Conservation (phyloP, 306 rosid species). For the Lithocarpus polystachyus region DNA sequence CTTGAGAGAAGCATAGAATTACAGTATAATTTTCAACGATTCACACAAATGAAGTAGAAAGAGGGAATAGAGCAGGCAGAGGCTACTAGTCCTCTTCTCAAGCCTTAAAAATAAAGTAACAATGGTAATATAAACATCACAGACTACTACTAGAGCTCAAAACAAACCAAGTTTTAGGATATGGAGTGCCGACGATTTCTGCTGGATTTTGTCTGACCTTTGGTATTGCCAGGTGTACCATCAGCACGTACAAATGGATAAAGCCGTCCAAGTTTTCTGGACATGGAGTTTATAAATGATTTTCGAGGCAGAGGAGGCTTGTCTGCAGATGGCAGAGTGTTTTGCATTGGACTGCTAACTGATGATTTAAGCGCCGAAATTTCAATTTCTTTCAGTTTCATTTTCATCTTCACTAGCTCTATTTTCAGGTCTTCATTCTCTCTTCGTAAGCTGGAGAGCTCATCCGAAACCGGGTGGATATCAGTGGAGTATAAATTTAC, state of each 20-base stretch:
- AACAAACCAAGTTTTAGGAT: slow-evolving; percentile 46
- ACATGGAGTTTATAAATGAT: slow-evolving; percentile 65
- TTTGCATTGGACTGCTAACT: slow-evolving; percentile 46
- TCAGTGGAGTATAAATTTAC: slow-evolving; percentile 46
- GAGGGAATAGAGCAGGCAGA: too few relatives aligned
- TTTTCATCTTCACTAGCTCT: slow-evolving; percentile 75
- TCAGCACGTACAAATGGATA: slow-evolving; percentile 73
- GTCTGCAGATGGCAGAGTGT: slow-evolving; percentile 40
- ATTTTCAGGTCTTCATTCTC: slow-evolving; percentile 71
- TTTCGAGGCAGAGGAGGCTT: slow-evolving; percentile 76
- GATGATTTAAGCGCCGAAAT: slow-evolving; percentile 32
- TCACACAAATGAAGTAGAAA: slow-evolving; percentile 24
- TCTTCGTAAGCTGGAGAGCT: slow-evolving; percentile 53
- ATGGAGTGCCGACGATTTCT: slow-evolving; percentile 86
- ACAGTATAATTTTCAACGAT: slow-evolving; percentile 35
- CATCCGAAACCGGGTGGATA: slow-evolving; percentile 46
- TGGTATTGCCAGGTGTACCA: slow-evolving; percentile 42
- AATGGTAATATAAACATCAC: slow-evolving; percentile 10
- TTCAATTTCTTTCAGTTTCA: slow-evolving; percentile 69
- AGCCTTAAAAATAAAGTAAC: slow-evolving; percentile 22
- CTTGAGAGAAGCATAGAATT: slow-evolving; percentile 21
- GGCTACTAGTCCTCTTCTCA: slow-evolving; percentile 23
- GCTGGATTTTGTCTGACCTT: slow-evolving; percentile 50
- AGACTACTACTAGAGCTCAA: neutral
- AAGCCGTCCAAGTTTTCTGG: slow-evolving; percentile 66